These are phyloP conservation scores for Septoria petroselini DNA, from an alignment of 2,329 filamentous ascomycete species.

Conservation along the genomic window DNA sequence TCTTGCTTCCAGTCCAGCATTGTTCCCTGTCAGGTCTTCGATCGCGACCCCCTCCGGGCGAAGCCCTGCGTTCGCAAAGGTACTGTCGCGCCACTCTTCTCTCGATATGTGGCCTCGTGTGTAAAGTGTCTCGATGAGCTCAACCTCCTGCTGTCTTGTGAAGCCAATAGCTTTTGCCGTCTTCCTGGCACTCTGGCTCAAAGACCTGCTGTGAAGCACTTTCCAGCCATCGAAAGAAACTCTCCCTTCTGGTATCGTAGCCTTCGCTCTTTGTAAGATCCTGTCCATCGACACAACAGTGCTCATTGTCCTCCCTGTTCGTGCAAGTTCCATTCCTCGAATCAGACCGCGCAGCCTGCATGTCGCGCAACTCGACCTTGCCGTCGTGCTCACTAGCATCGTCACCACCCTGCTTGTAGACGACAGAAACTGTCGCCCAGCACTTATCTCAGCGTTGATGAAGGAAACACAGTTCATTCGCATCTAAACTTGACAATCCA, in stretches of 20 bases:
- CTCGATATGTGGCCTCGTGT: constrained; percentile 20
- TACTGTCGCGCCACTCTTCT: constrained; percentile 25
- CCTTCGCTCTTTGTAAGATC: neutral
- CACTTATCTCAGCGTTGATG: neutral
- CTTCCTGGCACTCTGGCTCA: neutral
- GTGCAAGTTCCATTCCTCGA: constrained; percentile 16
- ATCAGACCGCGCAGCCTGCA: constrained; percentile 19
- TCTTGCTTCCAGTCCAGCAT: constrained; percentile 15
- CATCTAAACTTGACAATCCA: neutral
- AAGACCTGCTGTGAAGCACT: neutral
- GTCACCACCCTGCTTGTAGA: neutral
- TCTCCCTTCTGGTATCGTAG: no score
- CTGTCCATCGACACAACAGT: neutral
- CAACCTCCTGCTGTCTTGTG: constrained; percentile 21
- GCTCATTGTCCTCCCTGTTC: constrained; percentile 3
- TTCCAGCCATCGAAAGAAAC: no score
- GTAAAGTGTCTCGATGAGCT: constrained; percentile 22
- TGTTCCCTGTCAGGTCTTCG: constrained; percentile 7
- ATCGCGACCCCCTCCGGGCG: constrained; percentile 6
- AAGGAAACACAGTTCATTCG: neutral
- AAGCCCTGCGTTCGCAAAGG: constrained; percentile 20
- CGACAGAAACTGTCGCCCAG: neutral
- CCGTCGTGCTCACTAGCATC: constrained; percentile 3
- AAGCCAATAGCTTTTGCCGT: constrained; percentile 6
- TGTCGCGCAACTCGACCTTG: constrained; percentile 13